These are phyloP conservation scores for Aegilops umbellulata DNA, from an alignment of 176 grass and related monocot species.

Conservation along the genomic window DNA sequence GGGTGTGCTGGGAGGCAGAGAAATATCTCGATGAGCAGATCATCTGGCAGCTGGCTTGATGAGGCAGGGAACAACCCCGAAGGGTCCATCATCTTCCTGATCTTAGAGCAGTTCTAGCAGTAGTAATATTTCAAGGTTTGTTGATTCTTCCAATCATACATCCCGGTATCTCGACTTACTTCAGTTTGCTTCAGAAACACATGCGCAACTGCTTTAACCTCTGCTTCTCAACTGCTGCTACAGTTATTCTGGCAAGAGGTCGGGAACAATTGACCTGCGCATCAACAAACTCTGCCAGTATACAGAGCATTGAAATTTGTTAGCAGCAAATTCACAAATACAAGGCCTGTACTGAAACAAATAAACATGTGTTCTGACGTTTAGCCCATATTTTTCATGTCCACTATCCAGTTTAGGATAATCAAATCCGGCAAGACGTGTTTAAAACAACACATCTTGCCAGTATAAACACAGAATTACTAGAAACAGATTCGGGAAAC, in stretches of 20 bases:
- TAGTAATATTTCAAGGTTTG: constrained; percentile 8
- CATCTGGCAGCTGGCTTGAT: constrained; percentile 16
- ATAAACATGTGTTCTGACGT: neutral
- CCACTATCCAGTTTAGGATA: neutral
- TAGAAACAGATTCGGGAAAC: neutral
- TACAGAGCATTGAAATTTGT: neutral
- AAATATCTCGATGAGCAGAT: constrained; percentile 29
- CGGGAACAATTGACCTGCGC: neutral
- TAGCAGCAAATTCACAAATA: neutral
- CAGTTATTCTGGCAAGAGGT: neutral
- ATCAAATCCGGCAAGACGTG: neutral
- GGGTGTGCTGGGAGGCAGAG: constrained; percentile 24
- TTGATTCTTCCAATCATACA: neutral
- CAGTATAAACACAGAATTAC: neutral
- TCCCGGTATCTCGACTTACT: neutral
- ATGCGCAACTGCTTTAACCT: neutral
- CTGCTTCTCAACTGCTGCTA: neutral
- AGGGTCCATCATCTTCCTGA: neutral
- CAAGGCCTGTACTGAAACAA: neutral
- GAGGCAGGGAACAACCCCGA: neutral
- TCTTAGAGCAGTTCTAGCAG: neutral
- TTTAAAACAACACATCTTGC: neutral
- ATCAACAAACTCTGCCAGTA: neutral
- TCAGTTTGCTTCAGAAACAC: neutral
- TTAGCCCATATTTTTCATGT: neutral